Evolutionary conservation across 495 filamentous ascomycete species (phyloP).

Genomic region (Penicillium psychrofluorescens): DNA sequence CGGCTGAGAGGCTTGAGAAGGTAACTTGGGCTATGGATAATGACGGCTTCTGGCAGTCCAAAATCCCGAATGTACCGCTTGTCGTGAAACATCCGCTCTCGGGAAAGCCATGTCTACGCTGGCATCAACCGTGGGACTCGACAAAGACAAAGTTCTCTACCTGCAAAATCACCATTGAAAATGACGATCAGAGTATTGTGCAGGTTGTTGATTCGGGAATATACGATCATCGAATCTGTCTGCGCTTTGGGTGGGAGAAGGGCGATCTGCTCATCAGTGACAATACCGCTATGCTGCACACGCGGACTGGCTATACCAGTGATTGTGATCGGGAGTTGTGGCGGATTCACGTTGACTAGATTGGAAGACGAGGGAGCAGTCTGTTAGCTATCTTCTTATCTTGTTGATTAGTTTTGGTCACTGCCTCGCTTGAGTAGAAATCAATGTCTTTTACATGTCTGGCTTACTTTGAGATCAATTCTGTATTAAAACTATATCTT

Average conservation of each 20-base stretch:
- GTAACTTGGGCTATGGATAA: constrained; percentile 37
- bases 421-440: not conserved
- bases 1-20: constrained; percentile 25
- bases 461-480: too few species aligned
- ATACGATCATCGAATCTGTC: constrained; percentile 44
- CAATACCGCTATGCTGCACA: constrained; percentile 46
- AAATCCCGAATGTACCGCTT: constrained; percentile 35
- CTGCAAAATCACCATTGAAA: constrained; percentile 39
- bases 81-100: constrained; percentile 40
- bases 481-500: too few species aligned
- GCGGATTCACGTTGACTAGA: constrained; percentile 40
- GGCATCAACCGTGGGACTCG: constrained; percentile 47
- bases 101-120: constrained; percentile 39
- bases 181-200: constrained; percentile 18
- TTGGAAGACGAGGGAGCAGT: too few species aligned
- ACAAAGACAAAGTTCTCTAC: constrained; percentile 42
- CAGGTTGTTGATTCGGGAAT: constrained; percentile 29
- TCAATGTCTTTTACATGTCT: too few species aligned
- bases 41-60: constrained; percentile 31
- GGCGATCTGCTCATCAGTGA: constrained; percentile 51
- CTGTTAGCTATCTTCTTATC: not conserved
- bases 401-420: not conserved
- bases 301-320: constrained; percentile 36
- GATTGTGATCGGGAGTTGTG: constrained; percentile 41
- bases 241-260: constrained; percentile 41